Evolutionary conservation across 768 basidiomycete species (phyloP), one percentile per base, ranked within the genome.

Genomic region (Kwoniella mangroviensis): DNA sequence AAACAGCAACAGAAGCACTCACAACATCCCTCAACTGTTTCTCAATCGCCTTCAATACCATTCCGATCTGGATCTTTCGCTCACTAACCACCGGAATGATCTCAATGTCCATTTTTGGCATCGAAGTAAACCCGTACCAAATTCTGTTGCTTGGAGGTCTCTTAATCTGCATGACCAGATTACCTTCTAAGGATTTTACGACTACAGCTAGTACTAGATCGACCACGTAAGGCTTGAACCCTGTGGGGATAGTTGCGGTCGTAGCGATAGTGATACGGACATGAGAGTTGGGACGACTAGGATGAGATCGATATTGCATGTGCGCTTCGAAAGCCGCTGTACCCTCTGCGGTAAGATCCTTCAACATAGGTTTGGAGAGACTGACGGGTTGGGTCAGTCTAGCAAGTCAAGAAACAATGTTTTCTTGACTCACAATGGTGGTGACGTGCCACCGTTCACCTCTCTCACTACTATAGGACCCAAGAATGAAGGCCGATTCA

Each of bases 351-450:
- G 94, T 96, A 65, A 98, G 89, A 77, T 98, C 94, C 84, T 98
- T 98, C 65, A 99, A 86, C 96, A 98, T 98, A 3, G 97, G 97
- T 73, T 95, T 96, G 86, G 91, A 93, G 72, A 98, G 87, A 73
- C 91, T 91, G 54, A 45, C 40, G 21, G 10, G 5, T 6, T 15
- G 13, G 3, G 55, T 65, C 59, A 68, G 63, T 52, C 4, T 61
- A 43, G 52, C 15, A 45, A 22, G 11, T 62, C n/a, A 42, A 5
- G 41, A 9, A 34, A 17, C 26, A n/a, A n/a, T n/a, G 10, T 17
- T n/a, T 3, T 0, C 6, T 34, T 34, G 17, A 73, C 81, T 72
- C 45, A 82, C 81, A 75, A 74, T 2, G 95, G 93, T 0, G 92
- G 87, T 63, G 86, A 89, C 75, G 89, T 88, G 11, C 96, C 96